Evolutionary conservation across 306 rosid species (phyloP), one percentile per base, ranked within the genome.

Genomic region (Quercus bicolor): DNA sequence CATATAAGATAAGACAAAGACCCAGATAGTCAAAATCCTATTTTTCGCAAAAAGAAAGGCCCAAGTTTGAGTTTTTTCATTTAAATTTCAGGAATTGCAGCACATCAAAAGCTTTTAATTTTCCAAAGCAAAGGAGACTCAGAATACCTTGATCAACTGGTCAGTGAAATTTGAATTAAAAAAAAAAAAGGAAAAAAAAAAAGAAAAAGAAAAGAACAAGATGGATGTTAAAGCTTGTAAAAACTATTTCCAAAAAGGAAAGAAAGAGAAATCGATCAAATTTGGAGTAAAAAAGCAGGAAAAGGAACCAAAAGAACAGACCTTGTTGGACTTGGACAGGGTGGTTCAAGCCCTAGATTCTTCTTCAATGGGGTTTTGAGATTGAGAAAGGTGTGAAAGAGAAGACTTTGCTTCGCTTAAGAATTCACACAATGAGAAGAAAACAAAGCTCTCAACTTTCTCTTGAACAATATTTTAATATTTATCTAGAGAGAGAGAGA

Each of bases 311-410:
- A 85, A 87, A 81, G 82, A 72, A 83, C 83, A 75, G 83, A 89
- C 93, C 93, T 90, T 74, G 90, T 88, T 87, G 88, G 86, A 83
- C 68, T 86, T 87, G 88, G 86, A 83, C 68, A 82, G 80, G 85
- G 78, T 81, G 86, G 84, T 78, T 73, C 84, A 94, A 90, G 87
- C 96, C 97, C 98, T 93, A 96, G 94, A 91, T 90, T 96, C 89
- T 85, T 80, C 79, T 84, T 83, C 91, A 89, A 85, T 83, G 80
- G 75, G 80, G 75, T 70, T 88, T 79, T 73, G 90, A 87, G 86
- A 87, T 83, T 85, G 94, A 48, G 53, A 75, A 80, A 84, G 91
- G 93, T 88, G 96, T 82, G 93, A 92, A 89, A 84, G 89, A 79
- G 77, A 86, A 65, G 89, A 89, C 89, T 89, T 80, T 74, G 82